A percentile compares a stretch with the other conserved stretches of the same genome.
Conservation (phyloP, 2,329 filamentous ascomycete genomes). For the Hymenoscyphus occultus region DNA sequence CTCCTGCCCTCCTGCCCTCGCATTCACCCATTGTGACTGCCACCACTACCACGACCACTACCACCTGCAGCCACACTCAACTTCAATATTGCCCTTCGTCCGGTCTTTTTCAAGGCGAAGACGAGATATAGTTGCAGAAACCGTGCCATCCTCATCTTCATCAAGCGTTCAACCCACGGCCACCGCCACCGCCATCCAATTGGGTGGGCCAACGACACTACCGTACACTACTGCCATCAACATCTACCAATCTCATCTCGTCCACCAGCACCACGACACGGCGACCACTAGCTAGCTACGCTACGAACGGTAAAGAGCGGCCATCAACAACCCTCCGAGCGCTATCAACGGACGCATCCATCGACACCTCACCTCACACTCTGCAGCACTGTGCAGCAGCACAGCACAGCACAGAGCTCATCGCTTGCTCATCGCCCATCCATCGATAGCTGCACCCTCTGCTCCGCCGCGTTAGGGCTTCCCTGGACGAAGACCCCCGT, state of each 20-base stretch:
- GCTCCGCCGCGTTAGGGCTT: background rate
- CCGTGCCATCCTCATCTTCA: background rate
- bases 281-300: too few relatives aligned
- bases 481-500: background rate
- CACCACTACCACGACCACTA: background rate
- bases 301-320: background rate
- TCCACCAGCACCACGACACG: too few relatives aligned
- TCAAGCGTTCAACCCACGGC: too few relatives aligned
- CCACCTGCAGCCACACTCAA: background rate
- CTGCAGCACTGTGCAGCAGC: background rate
- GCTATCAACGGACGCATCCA: background rate
- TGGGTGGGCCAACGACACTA: background rate
- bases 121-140: background rate
- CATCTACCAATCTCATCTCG: too few relatives aligned
- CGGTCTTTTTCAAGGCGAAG: background rate
- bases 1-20: background rate
- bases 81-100: too few relatives aligned
- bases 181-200: background rate
- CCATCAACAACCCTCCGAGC: slow-evolving; percentile 2
- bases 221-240: background rate
- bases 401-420: too few relatives aligned
- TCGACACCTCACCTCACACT: background rate
- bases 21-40: background rate
- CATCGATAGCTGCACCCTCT: too few relatives aligned
- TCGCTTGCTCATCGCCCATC: too few relatives aligned